phyloP scores from a whole-genome alignment of 805 yeast species.

The Isabelozyma gotoi region DNA sequence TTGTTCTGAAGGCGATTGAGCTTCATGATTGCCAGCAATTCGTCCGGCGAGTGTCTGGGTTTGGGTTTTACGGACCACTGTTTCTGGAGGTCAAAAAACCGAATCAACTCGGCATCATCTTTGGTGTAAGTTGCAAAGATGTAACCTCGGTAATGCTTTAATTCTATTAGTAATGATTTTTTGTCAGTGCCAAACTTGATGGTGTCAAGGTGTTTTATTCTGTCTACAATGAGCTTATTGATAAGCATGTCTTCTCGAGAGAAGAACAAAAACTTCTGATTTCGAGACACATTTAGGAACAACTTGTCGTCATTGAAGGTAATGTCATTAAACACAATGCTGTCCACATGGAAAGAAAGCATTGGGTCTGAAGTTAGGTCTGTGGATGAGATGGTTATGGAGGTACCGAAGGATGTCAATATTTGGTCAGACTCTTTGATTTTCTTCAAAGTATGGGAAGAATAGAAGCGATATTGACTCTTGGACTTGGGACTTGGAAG shows the following conservation, averaged over 20 bases:
- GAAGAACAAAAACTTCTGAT: conserved; percentile 6
- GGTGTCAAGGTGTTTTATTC: conserved; percentile 7
- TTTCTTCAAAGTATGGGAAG: neutral
- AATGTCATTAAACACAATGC: neutral
- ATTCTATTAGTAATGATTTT: conserved; percentile 9
- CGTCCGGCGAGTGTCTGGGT: conserved; percentile 5
- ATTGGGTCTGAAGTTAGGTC: conserved; percentile 1
- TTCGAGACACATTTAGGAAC: conserved; percentile 1
- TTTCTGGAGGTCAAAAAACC: conserved; percentile 7
- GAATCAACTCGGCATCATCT: conserved; percentile 8
- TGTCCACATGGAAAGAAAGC: neutral
- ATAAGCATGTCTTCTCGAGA: conserved; percentile 6
- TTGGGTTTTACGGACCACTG: conserved; percentile 5
- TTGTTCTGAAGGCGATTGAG: neutral
- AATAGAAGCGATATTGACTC: neutral
- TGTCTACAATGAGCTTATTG: conserved; percentile 8
- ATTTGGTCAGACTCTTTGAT: neutral
- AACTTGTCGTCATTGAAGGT: conserved; percentile 1
- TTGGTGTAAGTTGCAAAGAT: conserved; percentile 9
- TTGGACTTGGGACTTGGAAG: neutral
- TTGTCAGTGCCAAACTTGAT: conserved; percentile 9
- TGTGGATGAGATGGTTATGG: neutral
- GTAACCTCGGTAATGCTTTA: conserved; percentile 7
- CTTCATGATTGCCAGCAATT: conserved; percentile 3
- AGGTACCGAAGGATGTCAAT: neutral